phyloP scores from a whole-genome alignment of 306 rosid species.

The Cicer judaicum region DNA sequence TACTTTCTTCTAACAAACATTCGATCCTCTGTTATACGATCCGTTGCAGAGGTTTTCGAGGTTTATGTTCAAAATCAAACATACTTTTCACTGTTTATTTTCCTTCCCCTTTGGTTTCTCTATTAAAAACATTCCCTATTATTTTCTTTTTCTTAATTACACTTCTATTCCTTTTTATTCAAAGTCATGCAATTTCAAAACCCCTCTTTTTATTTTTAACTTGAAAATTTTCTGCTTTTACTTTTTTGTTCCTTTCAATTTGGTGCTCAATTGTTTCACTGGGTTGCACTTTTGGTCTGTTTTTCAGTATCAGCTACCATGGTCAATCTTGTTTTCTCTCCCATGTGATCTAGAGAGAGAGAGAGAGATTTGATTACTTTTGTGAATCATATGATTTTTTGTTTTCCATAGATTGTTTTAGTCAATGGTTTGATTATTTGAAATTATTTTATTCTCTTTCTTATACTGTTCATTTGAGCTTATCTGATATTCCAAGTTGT shows the following conservation, averaged over 20 bases:
- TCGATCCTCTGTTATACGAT: not conserved
- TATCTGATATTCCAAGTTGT: conserved; percentile 12
- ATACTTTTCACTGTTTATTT: not conserved
- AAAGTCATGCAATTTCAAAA: conserved; percentile 1
- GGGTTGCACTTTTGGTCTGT: conserved; percentile 1
- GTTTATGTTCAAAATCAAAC: conserved; percentile 30
- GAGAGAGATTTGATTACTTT: not conserved
- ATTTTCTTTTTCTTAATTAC: not conserved
- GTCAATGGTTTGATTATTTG: conserved; percentile 11
- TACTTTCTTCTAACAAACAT: not conserved
- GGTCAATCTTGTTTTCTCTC: not conserved
- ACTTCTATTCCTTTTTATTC: not conserved
- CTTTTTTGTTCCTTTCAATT: not conserved
- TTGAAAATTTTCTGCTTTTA: not conserved
- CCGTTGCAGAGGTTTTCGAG: conserved; percentile 14
- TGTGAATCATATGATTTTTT: conserved; percentile 2
- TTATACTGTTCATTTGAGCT: conserved; percentile 10
- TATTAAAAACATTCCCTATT: not conserved
- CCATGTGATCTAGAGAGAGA: not conserved
- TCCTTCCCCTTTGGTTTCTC: not conserved
- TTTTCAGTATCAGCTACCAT: not conserved
- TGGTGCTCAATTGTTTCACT: not conserved
- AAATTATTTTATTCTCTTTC: not conserved
- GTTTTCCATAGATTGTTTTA: not conserved
- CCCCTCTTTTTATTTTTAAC: not conserved